Percentiles rank a stretch among this genome's conserved stretches.
These are phyloP conservation scores for Trichoderma pleuroti DNA, from an alignment of 2,329 filamentous ascomycete genomes.

Conservation along the genomic window DNA sequence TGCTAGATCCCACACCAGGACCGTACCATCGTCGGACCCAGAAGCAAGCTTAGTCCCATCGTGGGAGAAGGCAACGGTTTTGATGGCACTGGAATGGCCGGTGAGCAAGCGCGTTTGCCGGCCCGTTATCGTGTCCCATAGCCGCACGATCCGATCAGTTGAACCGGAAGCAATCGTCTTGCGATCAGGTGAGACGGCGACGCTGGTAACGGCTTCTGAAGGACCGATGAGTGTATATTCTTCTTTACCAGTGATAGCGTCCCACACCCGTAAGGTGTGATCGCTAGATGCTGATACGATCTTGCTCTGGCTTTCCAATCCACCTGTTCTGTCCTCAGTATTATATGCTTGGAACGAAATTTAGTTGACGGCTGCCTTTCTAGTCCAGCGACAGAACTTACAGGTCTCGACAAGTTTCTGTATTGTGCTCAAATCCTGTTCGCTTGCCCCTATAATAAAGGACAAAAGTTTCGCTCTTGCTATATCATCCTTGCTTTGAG, in stretches of 20 bases:
- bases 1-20: background rate
- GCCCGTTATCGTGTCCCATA: background rate
- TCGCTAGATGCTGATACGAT: background rate
- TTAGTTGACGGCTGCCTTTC: background rate
- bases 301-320: background rate
- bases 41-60: background rate
- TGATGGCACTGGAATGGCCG: background rate
- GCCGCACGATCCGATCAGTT: background rate
- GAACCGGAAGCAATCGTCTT: background rate
- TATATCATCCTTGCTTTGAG: background rate
- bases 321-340: background rate
- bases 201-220: background rate
- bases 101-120: background rate
- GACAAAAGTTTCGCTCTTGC: background rate
- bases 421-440: background rate
- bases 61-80: background rate
- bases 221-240: background rate
- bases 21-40: background rate
- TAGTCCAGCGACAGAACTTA: background rate
- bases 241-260: background rate
- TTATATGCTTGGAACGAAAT: background rate
- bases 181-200: background rate
- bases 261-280: background rate
- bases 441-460: background rate
- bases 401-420: background rate